Conservation (phyloP, 805 yeast genomes). For the Candida berthetii region DNA sequence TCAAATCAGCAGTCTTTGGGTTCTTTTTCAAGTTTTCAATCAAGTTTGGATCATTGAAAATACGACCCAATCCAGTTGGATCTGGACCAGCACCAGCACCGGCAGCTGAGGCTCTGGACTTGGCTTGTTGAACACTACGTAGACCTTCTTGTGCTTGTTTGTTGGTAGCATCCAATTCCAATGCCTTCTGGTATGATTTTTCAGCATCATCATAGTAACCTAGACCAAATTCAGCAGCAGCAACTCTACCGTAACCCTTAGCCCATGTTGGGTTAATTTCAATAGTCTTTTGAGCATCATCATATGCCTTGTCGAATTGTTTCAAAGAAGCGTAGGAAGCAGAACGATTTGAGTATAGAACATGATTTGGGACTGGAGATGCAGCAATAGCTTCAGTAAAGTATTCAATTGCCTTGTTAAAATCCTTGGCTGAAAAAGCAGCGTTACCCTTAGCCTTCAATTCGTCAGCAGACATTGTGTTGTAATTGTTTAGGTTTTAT, state of each 20-base stretch:
- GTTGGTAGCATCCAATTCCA: slow-evolving; percentile 74
- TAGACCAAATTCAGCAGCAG: slow-evolving; percentile 88
- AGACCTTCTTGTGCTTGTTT: slow-evolving; percentile 86
- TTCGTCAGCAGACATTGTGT: too few species aligned
- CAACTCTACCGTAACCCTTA: slow-evolving; percentile 91
- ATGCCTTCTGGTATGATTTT: slow-evolving; percentile 65
- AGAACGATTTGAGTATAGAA: slow-evolving; percentile 88
- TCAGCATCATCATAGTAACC: slow-evolving; percentile 75
- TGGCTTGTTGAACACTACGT: slow-evolving; percentile 58
- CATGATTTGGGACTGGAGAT: slow-evolving; percentile 82
- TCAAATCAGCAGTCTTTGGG: slow-evolving; percentile 81
- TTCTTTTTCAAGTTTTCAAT: slow-evolving; percentile 68
- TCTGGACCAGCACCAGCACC: slow-evolving; percentile 46
- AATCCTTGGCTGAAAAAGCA: slow-evolving; percentile 86
- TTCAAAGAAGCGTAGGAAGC: slow-evolving; percentile 82
- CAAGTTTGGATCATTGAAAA: slow-evolving; percentile 77
- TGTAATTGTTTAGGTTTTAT: too few species aligned
- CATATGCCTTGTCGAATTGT: slow-evolving; percentile 66
- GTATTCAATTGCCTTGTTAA: slow-evolving; percentile 66
- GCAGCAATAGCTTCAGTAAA: slow-evolving; percentile 87
- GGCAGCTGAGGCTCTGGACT: slow-evolving; percentile 33
- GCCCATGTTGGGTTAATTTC: slow-evolving; percentile 86
- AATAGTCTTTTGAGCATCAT: slow-evolving; percentile 82
- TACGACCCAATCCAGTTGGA: slow-evolving; percentile 60
- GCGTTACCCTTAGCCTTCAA: slow-evolving; percentile 91